A percentile compares a stretch with the other conserved stretches of the same genome.
These are phyloP conservation scores for Solanum clarkiae DNA, from an alignment of 257 asterid genomes.

Conservation along the genomic window DNA sequence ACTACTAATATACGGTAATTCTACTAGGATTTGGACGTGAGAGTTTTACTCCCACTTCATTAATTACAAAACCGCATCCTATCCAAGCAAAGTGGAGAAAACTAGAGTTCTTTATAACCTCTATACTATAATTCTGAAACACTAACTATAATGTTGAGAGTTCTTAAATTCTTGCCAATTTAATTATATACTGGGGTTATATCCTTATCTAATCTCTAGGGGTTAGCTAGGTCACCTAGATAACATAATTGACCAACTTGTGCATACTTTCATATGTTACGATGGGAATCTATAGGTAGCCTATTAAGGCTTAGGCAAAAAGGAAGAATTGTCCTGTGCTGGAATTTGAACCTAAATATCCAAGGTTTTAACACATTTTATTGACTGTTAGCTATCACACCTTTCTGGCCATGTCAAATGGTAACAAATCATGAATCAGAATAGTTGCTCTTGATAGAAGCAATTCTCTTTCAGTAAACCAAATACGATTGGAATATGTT, in stretches of 20 bases:
- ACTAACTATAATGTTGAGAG: too few species aligned
- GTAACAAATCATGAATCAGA: neutral
- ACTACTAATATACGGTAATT: too few species aligned
- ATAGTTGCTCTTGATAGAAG: neutral
- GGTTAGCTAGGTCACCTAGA: too few species aligned
- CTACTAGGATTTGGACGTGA: too few species aligned
- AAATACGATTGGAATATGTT: neutral
- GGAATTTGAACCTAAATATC: neutral
- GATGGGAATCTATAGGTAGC: neutral
- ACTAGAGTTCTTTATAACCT: too few species aligned
- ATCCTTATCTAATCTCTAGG: too few species aligned
- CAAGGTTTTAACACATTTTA: neutral
- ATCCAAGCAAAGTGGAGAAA: too few species aligned
- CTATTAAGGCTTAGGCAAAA: neutral
- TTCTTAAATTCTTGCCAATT: too few species aligned
- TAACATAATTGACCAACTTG: neutral
- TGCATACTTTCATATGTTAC: neutral
- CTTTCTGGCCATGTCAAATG: neutral
- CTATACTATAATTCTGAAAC: too few species aligned
- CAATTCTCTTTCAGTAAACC: neutral
- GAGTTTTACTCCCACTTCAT: too few species aligned
- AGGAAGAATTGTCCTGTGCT: neutral
- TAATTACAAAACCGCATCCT: too few species aligned
- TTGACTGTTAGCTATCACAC: neutral
- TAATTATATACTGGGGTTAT: too few species aligned